Evolutionary conservation across 1,284 basidiomycete genomes (phyloP).

Genomic region (Xerocomus nothofagi): DNA sequence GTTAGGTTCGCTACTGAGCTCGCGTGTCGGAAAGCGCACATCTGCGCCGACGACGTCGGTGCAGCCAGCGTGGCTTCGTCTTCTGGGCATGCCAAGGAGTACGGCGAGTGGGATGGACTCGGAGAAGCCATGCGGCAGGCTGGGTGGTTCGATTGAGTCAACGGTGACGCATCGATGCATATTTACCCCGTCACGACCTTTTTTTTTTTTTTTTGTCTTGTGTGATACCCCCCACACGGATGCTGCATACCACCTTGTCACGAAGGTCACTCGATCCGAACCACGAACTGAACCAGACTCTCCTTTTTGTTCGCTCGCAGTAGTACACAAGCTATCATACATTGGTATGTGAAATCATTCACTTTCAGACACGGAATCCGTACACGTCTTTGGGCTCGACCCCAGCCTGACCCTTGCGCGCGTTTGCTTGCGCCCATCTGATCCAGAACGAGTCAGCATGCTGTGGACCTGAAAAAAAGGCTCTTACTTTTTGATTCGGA

Average conservation of each 20-base stretch:
- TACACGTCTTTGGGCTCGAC: slow-evolving; percentile 55
- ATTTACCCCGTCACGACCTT: neutral
- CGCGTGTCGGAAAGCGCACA: slow-evolving; percentile 61
- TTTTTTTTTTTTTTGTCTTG: neutral
- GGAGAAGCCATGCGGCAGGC: slow-evolving; percentile 69
- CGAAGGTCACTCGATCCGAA: neutral
- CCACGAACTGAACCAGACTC: neutral
- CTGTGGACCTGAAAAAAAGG: neutral
- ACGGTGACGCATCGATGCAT: neutral
- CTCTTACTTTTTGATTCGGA: slow-evolving; percentile 91
- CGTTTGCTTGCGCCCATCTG: slow-evolving; percentile 85
- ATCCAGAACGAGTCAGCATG: slow-evolving; percentile 1
- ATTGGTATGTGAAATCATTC: neutral
- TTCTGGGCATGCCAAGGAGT: slow-evolving; percentile 18
- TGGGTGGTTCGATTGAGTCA: slow-evolving; percentile 61
- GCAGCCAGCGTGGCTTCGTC: slow-evolving; percentile 8
- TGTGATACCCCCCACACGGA: slow-evolving; percentile 7
- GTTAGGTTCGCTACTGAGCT: slow-evolving; percentile 74
- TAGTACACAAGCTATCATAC: slow-evolving; percentile 6
- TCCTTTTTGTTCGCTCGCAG: neutral
- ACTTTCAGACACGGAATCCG: slow-evolving; percentile 23
- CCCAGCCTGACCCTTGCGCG: slow-evolving; percentile 78
- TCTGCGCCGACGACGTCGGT: slow-evolving; percentile 1
- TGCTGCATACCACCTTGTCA: slow-evolving; percentile 5
- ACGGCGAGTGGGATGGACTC: slow-evolving; percentile 59